Evolutionary conservation across 2,329 filamentous ascomycete genomes (phyloP), one percentile per base, ranked within the genome.

Genomic region (Xylariomycetidae sp.): DNA sequence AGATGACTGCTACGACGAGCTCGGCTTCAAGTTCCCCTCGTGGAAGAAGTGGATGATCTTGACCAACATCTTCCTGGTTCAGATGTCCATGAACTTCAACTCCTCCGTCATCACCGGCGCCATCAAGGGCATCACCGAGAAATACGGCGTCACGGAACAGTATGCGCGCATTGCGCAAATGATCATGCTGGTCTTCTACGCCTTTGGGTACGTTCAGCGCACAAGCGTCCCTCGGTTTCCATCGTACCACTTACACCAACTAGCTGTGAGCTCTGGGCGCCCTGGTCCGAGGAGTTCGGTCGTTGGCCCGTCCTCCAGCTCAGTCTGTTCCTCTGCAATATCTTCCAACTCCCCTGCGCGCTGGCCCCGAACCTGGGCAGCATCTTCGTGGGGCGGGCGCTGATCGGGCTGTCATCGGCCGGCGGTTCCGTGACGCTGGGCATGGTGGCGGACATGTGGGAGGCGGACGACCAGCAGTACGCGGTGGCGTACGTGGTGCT

Each of bases 361-460:
- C 40, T 67, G 10, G 57, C 63, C 1, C 56, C 46, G 31, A 67
- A 53, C 49, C 63, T 46, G 48, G 65, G 50, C 3, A 59, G 53
- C 3, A 57, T 65, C 14, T 42, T 70, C 4, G 54, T 62, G 5
- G 57, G 52, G 33, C 54, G 68, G 35, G 57, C 58, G 1, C 35
- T 38, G 16, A 32, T 38, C 22, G 74, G 74, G 40, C 53, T 79
- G 2, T 75, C 68, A 1, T 74, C 72, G 5, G 74, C 74, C 3
- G 76, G 76, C 38, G 74, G 75, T 7, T 73, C 72, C 3, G 74
- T 79, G 15, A 79, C 75, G 0, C 54, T 79, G 4, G 75, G 74
- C 5, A 72, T 79, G 58, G 66, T 79, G 4, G 74, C 75, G 6
- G 75, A 79, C 42, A 67, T 79, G 63, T 78, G 65, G 56, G 60